phyloP scores from a whole-genome alignment of 768 basidiomycete genomes.

The Russula olivacea region DNA sequence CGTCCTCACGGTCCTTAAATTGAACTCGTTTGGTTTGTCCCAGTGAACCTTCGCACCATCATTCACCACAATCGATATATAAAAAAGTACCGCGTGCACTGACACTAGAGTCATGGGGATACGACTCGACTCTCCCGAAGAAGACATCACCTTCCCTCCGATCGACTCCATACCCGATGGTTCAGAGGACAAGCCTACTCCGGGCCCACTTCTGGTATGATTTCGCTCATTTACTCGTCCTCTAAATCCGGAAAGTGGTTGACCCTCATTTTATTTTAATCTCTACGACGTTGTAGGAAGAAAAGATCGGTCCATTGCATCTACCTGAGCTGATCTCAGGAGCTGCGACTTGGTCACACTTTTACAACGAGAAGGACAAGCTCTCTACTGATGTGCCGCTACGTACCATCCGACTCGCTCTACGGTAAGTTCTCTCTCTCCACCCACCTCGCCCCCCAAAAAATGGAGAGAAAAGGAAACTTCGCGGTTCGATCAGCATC shows the following conservation, averaged over 20 bases:
- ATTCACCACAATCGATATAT: background rate
- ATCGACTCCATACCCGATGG: slow-evolving; percentile 40
- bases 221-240: background rate
- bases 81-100: background rate
- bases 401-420: slow-evolving; percentile 64
- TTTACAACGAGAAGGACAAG: slow-evolving; percentile 59
- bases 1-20: background rate
- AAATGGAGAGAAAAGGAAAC: background rate
- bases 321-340: slow-evolving; percentile 59
- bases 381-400: slow-evolving; percentile 52
- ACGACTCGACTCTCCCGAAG: slow-evolving; percentile 39
- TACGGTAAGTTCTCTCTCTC: slow-evolving; percentile 44
- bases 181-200: slow-evolving; percentile 36
- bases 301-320: slow-evolving; percentile 32
- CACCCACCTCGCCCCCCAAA: background rate
- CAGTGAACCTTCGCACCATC: background rate
- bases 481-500: background rate
- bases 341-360: slow-evolving; percentile 59
- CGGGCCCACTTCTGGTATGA: slow-evolving; percentile 34
- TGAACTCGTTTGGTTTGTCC: background rate
- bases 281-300: slow-evolving; percentile 26
- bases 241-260: background rate
- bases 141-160: slow-evolving; percentile 36
- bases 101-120: slow-evolving; percentile 35
- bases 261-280: background rate